These are phyloP conservation scores for Lachancea lanzarotensis DNA, from an alignment of 805 yeast genomes.

Conservation along the genomic window DNA sequence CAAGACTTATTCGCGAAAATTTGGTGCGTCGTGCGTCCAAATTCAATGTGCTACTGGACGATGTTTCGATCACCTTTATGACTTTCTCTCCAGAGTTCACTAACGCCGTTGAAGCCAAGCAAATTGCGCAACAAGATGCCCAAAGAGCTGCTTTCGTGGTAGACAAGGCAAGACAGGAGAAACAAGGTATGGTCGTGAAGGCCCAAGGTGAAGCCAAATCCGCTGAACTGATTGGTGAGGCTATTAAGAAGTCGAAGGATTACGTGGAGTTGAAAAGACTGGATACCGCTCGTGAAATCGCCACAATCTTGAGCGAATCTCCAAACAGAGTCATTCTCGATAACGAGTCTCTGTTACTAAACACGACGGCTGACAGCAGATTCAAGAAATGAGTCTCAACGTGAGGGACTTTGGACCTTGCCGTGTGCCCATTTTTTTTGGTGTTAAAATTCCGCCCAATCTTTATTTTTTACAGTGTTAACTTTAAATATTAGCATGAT, in stretches of 20 bases:
- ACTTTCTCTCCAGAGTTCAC: conserved; percentile 97
- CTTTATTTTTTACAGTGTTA: conserved; percentile 1
- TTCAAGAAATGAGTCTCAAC: conserved; percentile 22
- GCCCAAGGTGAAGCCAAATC: conserved; percentile 99
- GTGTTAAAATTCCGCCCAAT: too few species aligned
- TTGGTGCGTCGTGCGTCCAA: conserved; percentile 85
- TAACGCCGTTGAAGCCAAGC: conserved; percentile 96
- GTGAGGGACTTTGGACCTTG: too few species aligned
- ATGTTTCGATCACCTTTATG: conserved; percentile 94
- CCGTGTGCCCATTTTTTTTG: too few species aligned
- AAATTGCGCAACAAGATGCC: conserved; percentile 98
- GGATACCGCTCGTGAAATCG: conserved; percentile 96
- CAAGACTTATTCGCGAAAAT: conserved; percentile 84
- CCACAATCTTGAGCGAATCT: conserved; percentile 71
- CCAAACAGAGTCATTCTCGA: conserved; percentile 91
- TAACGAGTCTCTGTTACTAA: conserved; percentile 83
- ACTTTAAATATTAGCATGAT: conserved; percentile 5
- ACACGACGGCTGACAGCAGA: conserved; percentile 79
- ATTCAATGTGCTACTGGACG: conserved; percentile 84
- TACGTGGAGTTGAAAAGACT: conserved; percentile 94
- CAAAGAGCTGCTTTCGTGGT: conserved; percentile 97
- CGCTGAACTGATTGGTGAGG: conserved; percentile 98
- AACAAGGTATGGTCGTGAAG: conserved; percentile 92
- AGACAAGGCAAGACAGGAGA: conserved; percentile 95
- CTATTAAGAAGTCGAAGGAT: conserved; percentile 92